phyloP scores from a whole-genome alignment of 495 filamentous ascomycete genomes.

The Hypoxylon perforatum region DNA sequence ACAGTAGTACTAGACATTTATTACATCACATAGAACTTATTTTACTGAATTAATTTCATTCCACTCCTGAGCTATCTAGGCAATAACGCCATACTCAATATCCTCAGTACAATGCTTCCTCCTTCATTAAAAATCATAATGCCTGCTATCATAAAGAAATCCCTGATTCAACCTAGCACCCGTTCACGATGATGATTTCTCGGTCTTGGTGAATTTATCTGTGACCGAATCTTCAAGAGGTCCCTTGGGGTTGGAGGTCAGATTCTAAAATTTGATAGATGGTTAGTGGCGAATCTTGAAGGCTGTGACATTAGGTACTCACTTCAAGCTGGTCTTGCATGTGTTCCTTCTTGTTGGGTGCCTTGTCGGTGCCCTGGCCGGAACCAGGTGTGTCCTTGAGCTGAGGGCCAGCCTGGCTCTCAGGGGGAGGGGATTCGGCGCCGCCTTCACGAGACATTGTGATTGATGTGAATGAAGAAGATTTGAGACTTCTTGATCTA shows the following conservation, averaged over 20 bases:
- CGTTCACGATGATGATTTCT: slow-evolving; percentile 18
- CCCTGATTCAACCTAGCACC: not conserved
- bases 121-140: not conserved
- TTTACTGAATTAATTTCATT: slow-evolving; percentile 1
- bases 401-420: slow-evolving; percentile 74
- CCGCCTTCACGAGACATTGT: slow-evolving; percentile 74
- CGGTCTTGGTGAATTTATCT: slow-evolving; percentile 68
- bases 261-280: slow-evolving; percentile 46
- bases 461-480: slow-evolving; percentile 25
- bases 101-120: not conserved
- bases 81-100: not conserved
- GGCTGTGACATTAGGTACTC: slow-evolving; percentile 5
- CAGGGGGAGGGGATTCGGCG: slow-evolving; percentile 85
- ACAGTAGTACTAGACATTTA: too few relatives aligned
- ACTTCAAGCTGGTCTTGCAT: slow-evolving; percentile 62
- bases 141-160: not conserved
- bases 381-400: slow-evolving; percentile 63
- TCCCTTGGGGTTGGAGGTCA: slow-evolving; percentile 75
- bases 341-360: slow-evolving; percentile 59
- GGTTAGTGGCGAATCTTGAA: not conserved
- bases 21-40: not conserved
- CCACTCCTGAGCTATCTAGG: slow-evolving; percentile 9
- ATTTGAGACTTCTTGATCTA: slow-evolving; percentile 16
- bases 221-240: slow-evolving; percentile 74
- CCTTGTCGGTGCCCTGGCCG: slow-evolving; percentile 65